These are phyloP conservation scores for Pythium aristosporum DNA, from an alignment of 352 stramenopile genomes.

Conservation along the genomic window DNA sequence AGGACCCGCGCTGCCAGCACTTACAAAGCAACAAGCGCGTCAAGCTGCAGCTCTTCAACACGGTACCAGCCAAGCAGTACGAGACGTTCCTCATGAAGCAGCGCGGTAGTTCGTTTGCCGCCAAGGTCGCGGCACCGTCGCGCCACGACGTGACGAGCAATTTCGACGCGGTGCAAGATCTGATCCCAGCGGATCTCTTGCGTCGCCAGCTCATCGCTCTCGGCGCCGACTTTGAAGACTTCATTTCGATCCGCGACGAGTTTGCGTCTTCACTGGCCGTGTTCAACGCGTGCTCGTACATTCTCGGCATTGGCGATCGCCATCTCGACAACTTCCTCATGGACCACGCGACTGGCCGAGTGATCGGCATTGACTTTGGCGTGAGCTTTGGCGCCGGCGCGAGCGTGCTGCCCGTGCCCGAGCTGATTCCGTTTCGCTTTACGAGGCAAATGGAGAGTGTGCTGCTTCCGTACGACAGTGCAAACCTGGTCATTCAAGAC, in stretches of 20 bases:
- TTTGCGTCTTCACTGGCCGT: constrained; percentile 83
- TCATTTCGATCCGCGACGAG: constrained; percentile 80
- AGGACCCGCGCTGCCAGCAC: constrained; percentile 55
- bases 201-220: constrained; percentile 71
- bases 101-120: constrained; percentile 59
- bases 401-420: constrained; percentile 81
- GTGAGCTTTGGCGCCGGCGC: constrained; percentile 89
- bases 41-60: constrained; percentile 77
- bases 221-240: constrained; percentile 73
- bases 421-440: constrained; percentile 90
- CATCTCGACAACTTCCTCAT: constrained; percentile 92
- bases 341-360: constrained; percentile 57
- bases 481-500: constrained; percentile 67
- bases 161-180: constrained; percentile 55
- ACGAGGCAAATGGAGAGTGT: constrained; percentile 79
- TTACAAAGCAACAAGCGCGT: constrained; percentile 67
- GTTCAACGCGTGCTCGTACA: constrained; percentile 86
- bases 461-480: constrained; percentile 65
- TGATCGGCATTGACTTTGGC: constrained; percentile 92
- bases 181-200: constrained; percentile 77
- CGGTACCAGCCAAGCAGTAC: constrained; percentile 67
- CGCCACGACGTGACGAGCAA: constrained; percentile 48
- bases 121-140: constrained; percentile 59
- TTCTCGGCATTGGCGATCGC: constrained; percentile 90
- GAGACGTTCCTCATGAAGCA: constrained; percentile 77